A percentile compares a stretch with the other conserved stretches of the same genome.
phyloP scores from a whole-genome alignment of 2,329 filamentous ascomycete genomes.

The Trichoderma simmonsii region DNA sequence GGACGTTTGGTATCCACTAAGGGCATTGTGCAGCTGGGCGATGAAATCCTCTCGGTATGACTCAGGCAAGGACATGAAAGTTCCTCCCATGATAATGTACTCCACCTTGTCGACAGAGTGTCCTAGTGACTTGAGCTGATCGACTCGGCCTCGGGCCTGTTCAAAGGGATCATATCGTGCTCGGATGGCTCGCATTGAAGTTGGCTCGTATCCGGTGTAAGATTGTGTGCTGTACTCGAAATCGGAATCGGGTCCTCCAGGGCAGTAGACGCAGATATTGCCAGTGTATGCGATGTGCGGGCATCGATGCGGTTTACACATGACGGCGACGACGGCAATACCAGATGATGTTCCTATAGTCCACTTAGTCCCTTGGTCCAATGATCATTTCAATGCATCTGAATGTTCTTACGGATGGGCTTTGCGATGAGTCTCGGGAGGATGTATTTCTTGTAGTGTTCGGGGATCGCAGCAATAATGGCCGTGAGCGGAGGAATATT shows the following conservation, averaged over 20 bases:
- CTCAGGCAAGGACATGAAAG: slow-evolving; percentile 93
- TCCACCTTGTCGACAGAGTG: slow-evolving; percentile 99
- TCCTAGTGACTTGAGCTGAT: slow-evolving; percentile 91
- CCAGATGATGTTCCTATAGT: slow-evolving; percentile 81
- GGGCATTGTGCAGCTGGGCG: slow-evolving; percentile 90
- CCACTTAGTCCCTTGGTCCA: neutral
- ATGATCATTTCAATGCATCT: neutral
- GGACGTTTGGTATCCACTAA: slow-evolving; percentile 91
- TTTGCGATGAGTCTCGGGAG: slow-evolving; percentile 94
- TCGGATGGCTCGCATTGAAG: slow-evolving; percentile 95
- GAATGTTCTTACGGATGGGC: slow-evolving; percentile 65
- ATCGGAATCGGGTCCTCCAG: slow-evolving; percentile 94
- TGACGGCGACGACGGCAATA: slow-evolving; percentile 96
- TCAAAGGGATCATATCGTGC: slow-evolving; percentile 97
- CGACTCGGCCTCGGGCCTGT: slow-evolving; percentile 90
- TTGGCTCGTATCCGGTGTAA: slow-evolving; percentile 97
- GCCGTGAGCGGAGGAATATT: slow-evolving; percentile 89
- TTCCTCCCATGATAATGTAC: slow-evolving; percentile 99
- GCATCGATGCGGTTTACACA: slow-evolving; percentile 98
- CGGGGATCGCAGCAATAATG: slow-evolving; percentile 97
- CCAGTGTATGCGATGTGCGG: slow-evolving; percentile 98
- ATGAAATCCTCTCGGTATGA: slow-evolving; percentile 93
- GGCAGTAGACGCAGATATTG: slow-evolving; percentile 98
- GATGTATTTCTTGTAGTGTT: slow-evolving; percentile 99
- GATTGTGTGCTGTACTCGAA: slow-evolving; percentile 99